These are phyloP conservation scores for Microcyclospora tardicrescens DNA, from an alignment of 2,329 filamentous ascomycete genomes.

Conservation along the genomic window DNA sequence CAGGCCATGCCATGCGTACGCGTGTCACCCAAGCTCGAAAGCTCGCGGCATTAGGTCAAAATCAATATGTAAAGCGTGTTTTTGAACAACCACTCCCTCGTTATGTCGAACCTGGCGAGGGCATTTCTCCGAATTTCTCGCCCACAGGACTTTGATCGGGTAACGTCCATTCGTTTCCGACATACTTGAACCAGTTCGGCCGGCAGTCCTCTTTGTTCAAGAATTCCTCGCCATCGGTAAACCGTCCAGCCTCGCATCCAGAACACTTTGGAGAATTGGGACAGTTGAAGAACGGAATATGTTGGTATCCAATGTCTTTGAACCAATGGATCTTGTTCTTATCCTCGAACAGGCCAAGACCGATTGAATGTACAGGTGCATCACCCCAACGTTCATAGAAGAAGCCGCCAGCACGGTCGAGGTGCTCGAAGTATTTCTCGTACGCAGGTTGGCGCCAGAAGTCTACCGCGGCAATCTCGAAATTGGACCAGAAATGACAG, in stretches of 20 bases:
- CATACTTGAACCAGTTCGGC: slow-evolving; percentile 94
- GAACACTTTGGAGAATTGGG: slow-evolving; percentile 90
- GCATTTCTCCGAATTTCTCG: too few species aligned
- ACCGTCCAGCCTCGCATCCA: slow-evolving; percentile 71
- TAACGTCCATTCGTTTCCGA: slow-evolving; percentile 41
- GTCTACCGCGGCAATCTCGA: slow-evolving; percentile 84
- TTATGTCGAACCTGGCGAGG: too few species aligned
- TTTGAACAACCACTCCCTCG: too few species aligned
- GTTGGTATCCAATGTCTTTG: slow-evolving; percentile 96
- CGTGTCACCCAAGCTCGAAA: too few species aligned
- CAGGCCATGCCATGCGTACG: too few species aligned
- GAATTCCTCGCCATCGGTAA: slow-evolving; percentile 79
- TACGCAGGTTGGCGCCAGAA: slow-evolving; percentile 89
- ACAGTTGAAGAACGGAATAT: slow-evolving; percentile 98
- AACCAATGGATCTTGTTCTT: slow-evolving; percentile 82
- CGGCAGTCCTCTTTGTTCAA: slow-evolving; percentile 85
- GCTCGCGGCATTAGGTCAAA: too few species aligned
- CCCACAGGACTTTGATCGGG: too few species aligned
- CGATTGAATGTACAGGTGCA: slow-evolving; percentile 91
- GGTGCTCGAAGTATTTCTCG: slow-evolving; percentile 89
- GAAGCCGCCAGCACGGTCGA: slow-evolving; percentile 89
- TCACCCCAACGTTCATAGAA: slow-evolving; percentile 99
- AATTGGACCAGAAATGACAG: slow-evolving; percentile 99
- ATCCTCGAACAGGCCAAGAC: slow-evolving; percentile 83
- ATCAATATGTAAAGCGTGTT: too few species aligned